Conservation (phyloP, 1,139 yeast species). For the Entelexis sorbosivorans region DNA sequence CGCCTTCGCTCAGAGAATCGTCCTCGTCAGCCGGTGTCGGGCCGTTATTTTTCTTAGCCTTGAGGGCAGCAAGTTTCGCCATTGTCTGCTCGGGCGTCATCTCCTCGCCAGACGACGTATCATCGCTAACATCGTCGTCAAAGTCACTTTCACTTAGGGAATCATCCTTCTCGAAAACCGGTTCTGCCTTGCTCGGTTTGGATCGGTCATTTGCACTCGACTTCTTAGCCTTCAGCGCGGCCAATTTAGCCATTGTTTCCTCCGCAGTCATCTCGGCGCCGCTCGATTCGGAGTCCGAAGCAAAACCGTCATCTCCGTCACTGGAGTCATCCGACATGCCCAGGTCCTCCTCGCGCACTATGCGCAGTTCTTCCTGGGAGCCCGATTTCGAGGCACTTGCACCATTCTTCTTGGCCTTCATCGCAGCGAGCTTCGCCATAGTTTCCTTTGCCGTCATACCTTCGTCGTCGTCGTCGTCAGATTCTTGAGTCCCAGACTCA, state of each 20-base stretch:
- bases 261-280: constrained; percentile 3
- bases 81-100: constrained; percentile 21
- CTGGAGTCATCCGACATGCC: no score
- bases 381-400: neutral
- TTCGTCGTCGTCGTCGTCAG: constrained; percentile 14
- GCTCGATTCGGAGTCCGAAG: no score
- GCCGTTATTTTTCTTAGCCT: constrained; percentile 8
- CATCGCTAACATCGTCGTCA: no score
- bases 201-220: neutral
- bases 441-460: constrained; percentile 5
- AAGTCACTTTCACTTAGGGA: constrained; percentile 10
- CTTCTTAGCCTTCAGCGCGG: constrained; percentile 4
- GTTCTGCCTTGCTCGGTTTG: no score
- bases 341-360: no score
- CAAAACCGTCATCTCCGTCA: no score
- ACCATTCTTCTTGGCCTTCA: neutral
- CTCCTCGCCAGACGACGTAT: constrained; percentile 4
- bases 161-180: neutral
- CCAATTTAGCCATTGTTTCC: constrained; percentile 6
- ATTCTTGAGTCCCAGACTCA: neutral
- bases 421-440: constrained; percentile 5
- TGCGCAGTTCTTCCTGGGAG: no score
- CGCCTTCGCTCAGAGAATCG: constrained; percentile 16
- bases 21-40: constrained; percentile 16
- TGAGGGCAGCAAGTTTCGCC: constrained; percentile 25